These are phyloP conservation scores for Tetradesmus obliquus DNA, from an alignment of 139 green algal genomes.

Conservation along the genomic window DNA sequence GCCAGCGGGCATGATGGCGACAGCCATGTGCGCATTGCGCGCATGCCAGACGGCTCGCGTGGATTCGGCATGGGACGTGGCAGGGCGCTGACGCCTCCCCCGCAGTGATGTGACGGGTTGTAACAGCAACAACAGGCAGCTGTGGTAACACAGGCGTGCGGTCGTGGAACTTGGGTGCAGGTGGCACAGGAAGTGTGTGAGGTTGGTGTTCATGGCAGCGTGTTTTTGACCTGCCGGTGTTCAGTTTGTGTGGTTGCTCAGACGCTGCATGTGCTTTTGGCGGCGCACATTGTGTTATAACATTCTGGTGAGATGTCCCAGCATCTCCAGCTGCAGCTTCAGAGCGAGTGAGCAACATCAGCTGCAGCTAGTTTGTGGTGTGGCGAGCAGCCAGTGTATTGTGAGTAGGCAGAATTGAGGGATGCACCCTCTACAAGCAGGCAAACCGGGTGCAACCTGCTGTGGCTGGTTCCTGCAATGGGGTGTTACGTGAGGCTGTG, in stretches of 20 bases:
- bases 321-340: not conserved
- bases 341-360: not conserved
- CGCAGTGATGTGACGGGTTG: not conserved
- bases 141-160: too few species aligned
- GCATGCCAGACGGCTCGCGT: slow-evolving; percentile 49
- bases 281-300: not conserved
- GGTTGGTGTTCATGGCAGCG: not conserved
- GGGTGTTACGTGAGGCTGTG: too few species aligned
- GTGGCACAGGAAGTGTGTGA: not conserved
- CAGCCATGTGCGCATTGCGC: slow-evolving; percentile 35
- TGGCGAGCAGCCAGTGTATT: not conserved
- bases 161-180: not conserved
- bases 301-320: not conserved
- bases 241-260: not conserved
- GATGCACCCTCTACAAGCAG: not conserved
- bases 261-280: not conserved
- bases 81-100: slow-evolving; percentile 7
- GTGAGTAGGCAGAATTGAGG: not conserved
- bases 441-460: too few species aligned
- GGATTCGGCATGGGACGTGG: slow-evolving; percentile 48
- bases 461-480: too few species aligned
- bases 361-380: not conserved
- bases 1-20: slow-evolving; percentile 2
- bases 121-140: not conserved
- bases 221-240: not conserved